Conservation (phyloP, 1,284 basidiomycete genomes). For the Tylopilus sp. region DNA sequence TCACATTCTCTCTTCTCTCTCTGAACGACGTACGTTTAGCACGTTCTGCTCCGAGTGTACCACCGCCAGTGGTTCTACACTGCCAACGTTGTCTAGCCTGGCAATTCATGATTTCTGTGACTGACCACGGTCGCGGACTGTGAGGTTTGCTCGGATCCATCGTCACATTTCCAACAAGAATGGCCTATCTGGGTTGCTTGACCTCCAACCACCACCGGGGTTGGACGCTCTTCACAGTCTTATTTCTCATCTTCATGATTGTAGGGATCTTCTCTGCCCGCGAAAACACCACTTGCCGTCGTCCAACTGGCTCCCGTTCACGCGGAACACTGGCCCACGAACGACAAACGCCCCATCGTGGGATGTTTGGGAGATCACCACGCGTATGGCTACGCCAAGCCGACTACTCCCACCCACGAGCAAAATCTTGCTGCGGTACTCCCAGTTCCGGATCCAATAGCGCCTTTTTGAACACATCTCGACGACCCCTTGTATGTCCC, state of each 20-base stretch:
- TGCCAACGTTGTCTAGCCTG: too few relatives aligned
- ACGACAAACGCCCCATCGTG: conserved; percentile 70
- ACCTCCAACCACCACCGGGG: conserved; percentile 21
- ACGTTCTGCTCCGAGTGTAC: too few relatives aligned
- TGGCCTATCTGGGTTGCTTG: conserved; percentile 22
- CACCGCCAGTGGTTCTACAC: too few relatives aligned
- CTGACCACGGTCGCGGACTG: too few relatives aligned
- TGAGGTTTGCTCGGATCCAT: too few relatives aligned
- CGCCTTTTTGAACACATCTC: conserved; percentile 70
- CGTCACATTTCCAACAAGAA: too few relatives aligned
- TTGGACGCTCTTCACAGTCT: conserved; percentile 44
- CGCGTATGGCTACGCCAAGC: conserved; percentile 79
- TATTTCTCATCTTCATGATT: conserved; percentile 54
- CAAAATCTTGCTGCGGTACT: conserved; percentile 53
- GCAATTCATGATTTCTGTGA: too few relatives aligned
- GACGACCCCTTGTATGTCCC: too few relatives aligned
- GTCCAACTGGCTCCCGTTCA: background rate
- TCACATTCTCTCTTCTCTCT: too few relatives aligned
- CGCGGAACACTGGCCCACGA: background rate
- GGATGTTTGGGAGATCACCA: too few relatives aligned
- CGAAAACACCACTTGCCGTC: conserved; percentile 20
- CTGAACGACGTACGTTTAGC: too few relatives aligned
- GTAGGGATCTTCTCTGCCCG: conserved; percentile 50
- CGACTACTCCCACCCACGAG: conserved; percentile 52
- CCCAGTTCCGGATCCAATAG: conserved; percentile 65